Evolutionary conservation across 805 yeast species (phyloP), one percentile per base, ranked within the genome.

Genomic region (Wickerhamomyces chaumierensis): DNA sequence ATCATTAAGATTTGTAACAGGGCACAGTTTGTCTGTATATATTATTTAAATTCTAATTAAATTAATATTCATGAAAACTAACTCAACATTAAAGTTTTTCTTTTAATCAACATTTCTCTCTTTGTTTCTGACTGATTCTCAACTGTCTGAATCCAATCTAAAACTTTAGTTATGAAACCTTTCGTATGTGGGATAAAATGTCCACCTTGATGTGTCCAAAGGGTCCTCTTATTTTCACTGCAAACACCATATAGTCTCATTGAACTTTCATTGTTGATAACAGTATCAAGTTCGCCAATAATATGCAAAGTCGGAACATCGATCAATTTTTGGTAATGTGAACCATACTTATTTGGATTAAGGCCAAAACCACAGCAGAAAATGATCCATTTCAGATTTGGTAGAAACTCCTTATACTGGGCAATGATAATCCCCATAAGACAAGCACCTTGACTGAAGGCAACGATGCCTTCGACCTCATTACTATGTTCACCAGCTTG

Each of bases 361-460:
- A 65, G 41, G 42, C 51, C 56, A 40, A 63, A 68, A 41, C 95
- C 95, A 16, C 88, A 73, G 53, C 82, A 88, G 33, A 83, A 60
- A 4, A 53, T 37, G 1, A 45, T 47, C 32, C 46, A 88, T 51
- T 80, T 73, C 43, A 88, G 41, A 16, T 49, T 37, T 14, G 65
- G 65, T 17, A 50, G 28, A 15, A 42, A 35, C 20, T 42, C 23
- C 18, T 39, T 35, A 19, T 47, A 44, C 20, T 42, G 40, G 14
- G 75, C 79, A 19, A 81, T 55, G 13, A 83, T 56, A 5, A 83
- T 52, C 2, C 68, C 94, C 1, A 80, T 77, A 18, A 88, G 58
- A 0, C 88, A 94, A 3, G 95, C 94, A 37, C 98, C 98, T 60
- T 92, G 97, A 18, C 94, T 80, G 52, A 90, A 90, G 1, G 96